Conservation (phyloP, 768 basidiomycete genomes). For the Tulasnella sp. region DNA sequence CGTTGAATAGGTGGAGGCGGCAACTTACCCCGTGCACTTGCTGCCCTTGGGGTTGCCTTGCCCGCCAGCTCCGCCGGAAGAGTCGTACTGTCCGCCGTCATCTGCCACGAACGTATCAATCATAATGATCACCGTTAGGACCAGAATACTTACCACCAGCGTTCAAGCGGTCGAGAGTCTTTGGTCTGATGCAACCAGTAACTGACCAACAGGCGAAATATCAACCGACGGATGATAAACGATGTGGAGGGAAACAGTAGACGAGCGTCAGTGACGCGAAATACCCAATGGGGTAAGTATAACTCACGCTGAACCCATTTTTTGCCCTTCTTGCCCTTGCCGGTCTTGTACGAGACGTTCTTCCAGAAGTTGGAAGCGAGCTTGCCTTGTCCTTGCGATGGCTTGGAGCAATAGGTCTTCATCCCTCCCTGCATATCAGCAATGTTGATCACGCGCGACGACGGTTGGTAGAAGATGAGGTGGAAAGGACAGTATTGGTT, state of each 20-base stretch:
- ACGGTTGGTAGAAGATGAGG: no score
- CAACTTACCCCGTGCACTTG: conserved; percentile 6
- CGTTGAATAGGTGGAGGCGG: background rate
- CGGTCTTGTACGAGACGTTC: conserved; percentile 1
- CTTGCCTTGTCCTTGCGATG: background rate
- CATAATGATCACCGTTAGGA: background rate
- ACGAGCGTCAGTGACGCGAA: background rate
- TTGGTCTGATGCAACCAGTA: conserved; percentile 14
- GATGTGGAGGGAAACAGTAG: background rate
- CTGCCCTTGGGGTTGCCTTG: conserved; percentile 5
- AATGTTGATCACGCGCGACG: background rate
- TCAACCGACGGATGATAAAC: background rate
- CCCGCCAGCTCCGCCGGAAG: conserved; percentile 5
- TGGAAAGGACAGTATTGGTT: background rate
- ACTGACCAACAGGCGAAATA: background rate
- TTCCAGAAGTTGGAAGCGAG: conserved; percentile 15
- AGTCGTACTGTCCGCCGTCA: conserved; percentile 15
- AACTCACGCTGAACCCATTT: conserved; percentile 6
- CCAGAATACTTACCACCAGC: background rate
- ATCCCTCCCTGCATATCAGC: background rate
- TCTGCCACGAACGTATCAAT: background rate
- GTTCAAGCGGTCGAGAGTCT: conserved; percentile 8
- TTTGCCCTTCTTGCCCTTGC: conserved; percentile 3
- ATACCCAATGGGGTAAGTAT: background rate
- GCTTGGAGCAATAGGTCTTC: conserved; percentile 8